phyloP scores from a whole-genome alignment of 768 basidiomycete species.

The Leucosporidium yakuticum region DNA sequence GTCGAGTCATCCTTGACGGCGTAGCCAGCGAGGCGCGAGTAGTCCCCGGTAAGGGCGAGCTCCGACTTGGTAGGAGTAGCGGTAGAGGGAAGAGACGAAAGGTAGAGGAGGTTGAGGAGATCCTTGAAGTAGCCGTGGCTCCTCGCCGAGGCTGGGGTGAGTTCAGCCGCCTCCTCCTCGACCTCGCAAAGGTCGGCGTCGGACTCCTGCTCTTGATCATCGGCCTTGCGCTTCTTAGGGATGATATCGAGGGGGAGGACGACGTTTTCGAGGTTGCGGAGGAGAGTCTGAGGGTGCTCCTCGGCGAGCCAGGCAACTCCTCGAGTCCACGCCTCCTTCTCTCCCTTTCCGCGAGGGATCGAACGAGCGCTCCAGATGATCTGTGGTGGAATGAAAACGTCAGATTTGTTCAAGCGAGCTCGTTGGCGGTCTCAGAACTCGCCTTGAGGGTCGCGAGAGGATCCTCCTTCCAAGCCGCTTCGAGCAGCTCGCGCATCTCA shows the following conservation, averaged over 20 bases:
- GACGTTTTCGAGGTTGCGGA: slow-evolving; percentile 37
- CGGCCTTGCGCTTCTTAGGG: slow-evolving; percentile 12
- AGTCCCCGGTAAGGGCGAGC: slow-evolving; percentile 32
- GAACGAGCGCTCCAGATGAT: slow-evolving; percentile 38
- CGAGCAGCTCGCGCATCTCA: not conserved
- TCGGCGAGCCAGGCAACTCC: slow-evolving; percentile 35
- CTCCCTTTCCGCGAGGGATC: slow-evolving; percentile 39
- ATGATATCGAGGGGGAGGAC: slow-evolving; percentile 33
- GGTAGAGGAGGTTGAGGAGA: slow-evolving; percentile 8
- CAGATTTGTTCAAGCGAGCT: no score
- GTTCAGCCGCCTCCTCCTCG: not conserved
- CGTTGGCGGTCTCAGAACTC: no score
- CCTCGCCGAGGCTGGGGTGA: slow-evolving; percentile 7
- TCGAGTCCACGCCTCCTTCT: slow-evolving; percentile 32
- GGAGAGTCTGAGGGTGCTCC: slow-evolving; percentile 35
- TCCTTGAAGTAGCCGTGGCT: slow-evolving; percentile 39
- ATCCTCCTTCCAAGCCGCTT: not conserved
- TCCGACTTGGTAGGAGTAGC: not conserved
- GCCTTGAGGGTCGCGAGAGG: slow-evolving; percentile 23
- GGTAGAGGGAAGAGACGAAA: not conserved
- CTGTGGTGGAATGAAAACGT: no score
- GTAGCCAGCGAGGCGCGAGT: slow-evolving; percentile 33
- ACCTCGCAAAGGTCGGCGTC: slow-evolving; percentile 21
- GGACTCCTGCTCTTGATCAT: slow-evolving; percentile 15
- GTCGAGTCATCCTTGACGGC: not conserved